phyloP scores from a whole-genome alignment of 2,329 filamentous ascomycete genomes.

The Fusarium incarnatum region DNA sequence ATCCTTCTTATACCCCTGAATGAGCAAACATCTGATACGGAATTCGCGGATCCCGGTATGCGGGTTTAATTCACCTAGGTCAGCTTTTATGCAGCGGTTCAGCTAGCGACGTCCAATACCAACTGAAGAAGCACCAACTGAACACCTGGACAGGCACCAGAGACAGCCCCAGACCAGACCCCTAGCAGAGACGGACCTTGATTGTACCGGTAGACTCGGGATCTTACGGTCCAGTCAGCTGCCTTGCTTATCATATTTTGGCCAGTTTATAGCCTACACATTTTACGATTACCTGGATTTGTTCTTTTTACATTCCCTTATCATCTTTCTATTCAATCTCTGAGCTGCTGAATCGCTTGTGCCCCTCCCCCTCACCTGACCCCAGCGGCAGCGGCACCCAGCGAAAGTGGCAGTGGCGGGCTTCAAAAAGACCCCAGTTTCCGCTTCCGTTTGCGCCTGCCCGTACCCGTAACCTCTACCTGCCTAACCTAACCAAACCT shows the following conservation, averaged over 20 bases:
- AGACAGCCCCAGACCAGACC: not conserved
- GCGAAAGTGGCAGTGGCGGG: conserved; percentile 12
- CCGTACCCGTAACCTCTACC: not conserved
- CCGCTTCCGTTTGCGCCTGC: conserved; percentile 10
- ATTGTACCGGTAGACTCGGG: conserved; percentile 28
- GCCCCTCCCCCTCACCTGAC: conserved; percentile 41
- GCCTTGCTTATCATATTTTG: conserved; percentile 17
- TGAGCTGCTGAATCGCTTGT: not conserved
- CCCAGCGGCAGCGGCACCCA: not conserved
- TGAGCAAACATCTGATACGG: not conserved
- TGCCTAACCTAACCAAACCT: not conserved
- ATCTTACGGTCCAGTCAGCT: conserved; percentile 30
- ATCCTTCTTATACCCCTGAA: conserved; percentile 2
- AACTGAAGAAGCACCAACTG: conserved; percentile 2
- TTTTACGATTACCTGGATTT: not conserved
- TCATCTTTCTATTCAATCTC: not conserved
- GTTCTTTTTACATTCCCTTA: not conserved
- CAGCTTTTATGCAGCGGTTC: conserved; percentile 18
- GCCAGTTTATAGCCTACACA: not conserved
- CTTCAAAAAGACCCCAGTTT: conserved; percentile 20
- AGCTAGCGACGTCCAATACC: conserved; percentile 9
- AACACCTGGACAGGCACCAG: not conserved
- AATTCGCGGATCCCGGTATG: conserved; percentile 14
- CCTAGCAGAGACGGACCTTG: conserved; percentile 26
- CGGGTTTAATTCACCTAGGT: conserved; percentile 3